Conservation (phyloP, 768 basidiomycete genomes). For the Psilocybe cubensis region DNA sequence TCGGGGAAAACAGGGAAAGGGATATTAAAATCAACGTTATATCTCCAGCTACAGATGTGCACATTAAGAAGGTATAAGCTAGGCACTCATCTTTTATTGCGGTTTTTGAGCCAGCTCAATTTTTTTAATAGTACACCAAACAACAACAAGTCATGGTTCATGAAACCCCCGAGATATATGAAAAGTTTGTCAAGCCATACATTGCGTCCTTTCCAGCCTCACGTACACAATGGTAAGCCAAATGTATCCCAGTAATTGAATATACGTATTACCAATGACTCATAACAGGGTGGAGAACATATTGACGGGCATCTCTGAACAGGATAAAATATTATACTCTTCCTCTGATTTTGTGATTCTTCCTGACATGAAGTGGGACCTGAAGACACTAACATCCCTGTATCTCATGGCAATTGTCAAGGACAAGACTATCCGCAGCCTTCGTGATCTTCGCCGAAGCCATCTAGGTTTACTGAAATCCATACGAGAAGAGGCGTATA, state of each 20-base stretch:
- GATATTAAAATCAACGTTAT: conserved; percentile 88
- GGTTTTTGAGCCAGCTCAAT: background rate
- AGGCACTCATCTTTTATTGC: background rate
- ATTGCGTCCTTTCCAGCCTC: conserved; percentile 74
- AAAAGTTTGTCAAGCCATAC: conserved; percentile 73
- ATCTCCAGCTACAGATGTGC: conserved; percentile 87
- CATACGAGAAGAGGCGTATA: conserved; percentile 60
- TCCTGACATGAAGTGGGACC: conserved; percentile 98
- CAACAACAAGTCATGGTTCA: conserved; percentile 75
- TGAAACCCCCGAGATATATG: conserved; percentile 85
- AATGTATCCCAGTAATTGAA: background rate
- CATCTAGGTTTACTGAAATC: conserved; percentile 72
- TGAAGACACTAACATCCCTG: conserved; percentile 69
- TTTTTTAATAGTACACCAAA: conserved; percentile 69
- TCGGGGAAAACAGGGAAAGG: conserved; percentile 43
- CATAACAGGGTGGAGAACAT: conserved; percentile 83
- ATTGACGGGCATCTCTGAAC: conserved; percentile 75
- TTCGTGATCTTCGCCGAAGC: conserved; percentile 71
- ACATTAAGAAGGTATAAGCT: conserved; percentile 74
- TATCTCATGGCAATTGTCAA: conserved; percentile 85
- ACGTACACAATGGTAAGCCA: conserved; percentile 79
- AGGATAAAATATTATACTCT: conserved; percentile 70
- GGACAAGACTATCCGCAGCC: conserved; percentile 61
- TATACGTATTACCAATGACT: background rate
- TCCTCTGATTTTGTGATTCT: conserved; percentile 74